Base-by-base conservation (phyloP, 2,329 filamentous ascomycete genomes). In the Xylaria sp. region DNA sequence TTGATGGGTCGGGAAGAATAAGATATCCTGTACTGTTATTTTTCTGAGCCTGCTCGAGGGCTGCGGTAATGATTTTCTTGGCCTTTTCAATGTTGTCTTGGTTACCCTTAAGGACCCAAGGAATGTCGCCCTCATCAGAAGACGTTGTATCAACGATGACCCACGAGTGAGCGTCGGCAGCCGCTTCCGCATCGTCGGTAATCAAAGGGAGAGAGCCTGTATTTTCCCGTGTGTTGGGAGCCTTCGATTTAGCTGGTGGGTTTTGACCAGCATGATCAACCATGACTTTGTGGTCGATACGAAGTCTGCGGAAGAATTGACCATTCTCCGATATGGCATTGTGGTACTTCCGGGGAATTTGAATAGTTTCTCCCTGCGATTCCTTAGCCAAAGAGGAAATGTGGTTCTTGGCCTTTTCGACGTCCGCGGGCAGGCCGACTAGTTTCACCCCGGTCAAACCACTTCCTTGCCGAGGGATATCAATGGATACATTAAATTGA, bases 391-490 rank as follows among this genome's bases (percentile, higher is more conserved):
- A 78, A 37, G 85, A 82, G 53, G 86, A 78, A 66, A 99, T 93
- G 78, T 97, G 93, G 61, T 88, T 87, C 82, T 96, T 97, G 53
- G 93, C 93, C 75, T 90, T 89, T 66, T 90, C 88, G 15, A 98
- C 92, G 69, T 93, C 87, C 63, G 85, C 86, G 46, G 91, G 87
- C 63, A 89, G 85, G 43, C 96, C 95, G 58, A 87, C 87, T 63
- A 99, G 85, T 81, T 94, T 97, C 73, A 99, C 88, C 61, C 89
- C 90, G 19, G 91, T 94, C 70, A 91, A 89, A 54, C 88, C 89
- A 65, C 90, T 90, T 41, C 92, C 93, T 78, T 97, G 93, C 69
- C 92, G 90, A 21, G 95, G 95, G 62, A 99, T 90, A 72, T 98
- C 94, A 65, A 99, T 87, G 7, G 89, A 88, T 54, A 99, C 89